Conservation (phyloP, 495 filamentous ascomycete species). For the Xanthoparmelia taractica region DNA sequence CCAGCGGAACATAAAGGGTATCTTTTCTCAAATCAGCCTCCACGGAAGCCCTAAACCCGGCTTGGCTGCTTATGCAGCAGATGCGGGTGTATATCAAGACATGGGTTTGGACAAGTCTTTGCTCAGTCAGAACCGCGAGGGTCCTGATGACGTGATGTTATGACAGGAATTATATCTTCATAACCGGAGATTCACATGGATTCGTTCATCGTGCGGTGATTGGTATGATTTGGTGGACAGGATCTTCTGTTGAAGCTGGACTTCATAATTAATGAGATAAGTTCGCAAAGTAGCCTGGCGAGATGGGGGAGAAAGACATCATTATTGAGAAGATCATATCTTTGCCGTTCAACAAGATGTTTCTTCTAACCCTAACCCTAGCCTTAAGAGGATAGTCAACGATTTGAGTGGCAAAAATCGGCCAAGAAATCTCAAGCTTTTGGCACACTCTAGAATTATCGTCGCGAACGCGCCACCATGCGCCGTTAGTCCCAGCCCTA, state of each 20-base stretch:
- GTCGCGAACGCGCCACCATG: too few relatives aligned
- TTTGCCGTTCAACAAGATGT: too few relatives aligned
- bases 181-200: too few relatives aligned
- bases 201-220: background rate
- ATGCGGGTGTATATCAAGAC: background rate
- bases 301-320: too few relatives aligned
- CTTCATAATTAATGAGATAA: too few relatives aligned
- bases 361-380: too few relatives aligned
- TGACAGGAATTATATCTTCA: background rate
- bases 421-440: too few relatives aligned
- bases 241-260: background rate
- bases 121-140: conserved; percentile 9
- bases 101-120: conserved; percentile 13
- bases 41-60: conserved; percentile 28
- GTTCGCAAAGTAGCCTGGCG: too few relatives aligned
- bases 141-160: conserved; percentile 2
- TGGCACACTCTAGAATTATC: too few relatives aligned
- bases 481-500: background rate
- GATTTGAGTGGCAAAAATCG: too few relatives aligned
- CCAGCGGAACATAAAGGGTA: conserved; percentile 65
- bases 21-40: conserved; percentile 51
- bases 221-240: background rate
- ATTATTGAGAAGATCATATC: too few relatives aligned
- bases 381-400: too few relatives aligned
- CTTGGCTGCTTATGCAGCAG: background rate